Evolutionary conservation across 2,329 filamentous ascomycete genomes (phyloP), one percentile per base, ranked within the genome.

Genomic region (Fusarium ambrosium): DNA sequence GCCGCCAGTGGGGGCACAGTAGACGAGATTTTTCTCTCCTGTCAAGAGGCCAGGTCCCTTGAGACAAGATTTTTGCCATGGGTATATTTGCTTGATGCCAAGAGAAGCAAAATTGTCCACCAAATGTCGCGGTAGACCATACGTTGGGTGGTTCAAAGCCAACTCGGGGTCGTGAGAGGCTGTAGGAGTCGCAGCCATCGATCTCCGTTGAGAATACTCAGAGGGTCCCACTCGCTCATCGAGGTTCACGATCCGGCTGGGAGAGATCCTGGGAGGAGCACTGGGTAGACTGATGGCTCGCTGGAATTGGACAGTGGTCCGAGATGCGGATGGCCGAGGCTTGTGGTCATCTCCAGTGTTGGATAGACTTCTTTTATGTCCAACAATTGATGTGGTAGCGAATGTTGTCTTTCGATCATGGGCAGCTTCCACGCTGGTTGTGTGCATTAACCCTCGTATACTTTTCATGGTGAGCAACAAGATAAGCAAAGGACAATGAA

Each of bases 1-100:
- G 45, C 93, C 93, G 6, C 93, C 93, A 0, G 93, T 95, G 0
- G 93, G 93, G 9, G 93, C 93, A 51, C 91, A 93, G 79, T 95
- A 95, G n/a, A 95, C 91, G 11, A 95, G 85, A 76, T 94, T 95
- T 72, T 87, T 90, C 61, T 89, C 85, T 18, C 93, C 93, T 7
- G 85, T 81, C 14, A 95, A 84, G 20, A 95, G 85, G 0, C 92
- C 92, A 4, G 89, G 90, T 0, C 91, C 90, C 63, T 92, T 85
- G 9, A 95, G 86, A 78, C 93, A 95, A 67, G 91, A 90, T 61
- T 92, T 92, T 81, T 95, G 93, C 93, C 93, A 95, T 3, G 92
- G 92, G 77, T 95, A 95, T 69, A 95, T 95, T 73, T 88, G 89
- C 45, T 86, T 88, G 66, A 95, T 92, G n/a, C 93, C 93, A 43